Base-by-base conservation (phyloP, 1,284 basidiomycete species). In the Trametes sp. region DNA sequence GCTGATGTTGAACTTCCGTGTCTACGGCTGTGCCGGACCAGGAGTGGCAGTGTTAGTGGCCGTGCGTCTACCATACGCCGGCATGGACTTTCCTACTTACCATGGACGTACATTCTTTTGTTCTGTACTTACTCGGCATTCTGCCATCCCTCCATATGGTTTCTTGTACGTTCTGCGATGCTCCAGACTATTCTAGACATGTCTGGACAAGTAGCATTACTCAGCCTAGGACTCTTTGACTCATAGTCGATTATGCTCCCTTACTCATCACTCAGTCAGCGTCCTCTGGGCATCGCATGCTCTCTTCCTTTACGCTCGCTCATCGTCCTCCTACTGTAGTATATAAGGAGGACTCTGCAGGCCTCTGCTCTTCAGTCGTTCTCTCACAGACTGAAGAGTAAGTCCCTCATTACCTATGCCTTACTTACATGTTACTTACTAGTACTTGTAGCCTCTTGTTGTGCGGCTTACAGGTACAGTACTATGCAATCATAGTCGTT, bases 11-110 rank as follows among this genome's bases (percentile, higher is more conserved):
- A n/a, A n/a, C 36, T 38, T 38, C 36, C 16, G 36, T 38, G 36
- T 38, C 36, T 38, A 44, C 21, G 42, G 42, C 42, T 44, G 42
- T 44, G 42, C 42, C 42, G 42, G 42, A 44, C 42, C 42, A n/a
- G 42, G 42, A 44, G 42, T 44, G 42, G 42, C 42, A 44, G 42
- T 44, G 42, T 10, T 44, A 44, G 42, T 44, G 42, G 42, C 42
- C 21, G n/a, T 24, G 42, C 42, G 21, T 44, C 42, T 44, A 44
- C 42, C 16, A 44, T 41, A 41, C 38, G 38, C 38, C 6, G 38
- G 38, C 38, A 41, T 41, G 38, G 38, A 41, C 38, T 41, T 41
- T 41, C 38, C 38, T 41, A 41, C 38, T 21, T 41, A 41, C 38
- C 38, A 41, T 41, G 16, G 6, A 41, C 38, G 38, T 41, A 41